These are phyloP conservation scores for Scenedesmus sp. DNA, from an alignment of 163 green algal genomes.

Conservation along the genomic window DNA sequence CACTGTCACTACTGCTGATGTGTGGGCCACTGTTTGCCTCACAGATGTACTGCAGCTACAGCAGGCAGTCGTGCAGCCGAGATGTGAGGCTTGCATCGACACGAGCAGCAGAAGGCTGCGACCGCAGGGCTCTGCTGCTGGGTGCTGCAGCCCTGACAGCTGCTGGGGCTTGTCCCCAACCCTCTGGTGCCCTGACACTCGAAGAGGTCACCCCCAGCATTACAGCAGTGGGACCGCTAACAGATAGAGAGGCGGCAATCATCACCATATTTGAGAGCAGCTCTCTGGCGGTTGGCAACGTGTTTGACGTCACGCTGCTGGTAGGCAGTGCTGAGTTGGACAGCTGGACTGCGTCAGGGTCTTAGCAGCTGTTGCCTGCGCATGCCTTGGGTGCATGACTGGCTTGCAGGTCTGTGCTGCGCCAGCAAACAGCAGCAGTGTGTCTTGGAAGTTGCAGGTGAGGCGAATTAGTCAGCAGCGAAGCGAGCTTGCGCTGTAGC, in stretches of 20 bases:
- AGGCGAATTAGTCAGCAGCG: neutral
- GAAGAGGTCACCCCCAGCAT: slow-evolving; percentile 46
- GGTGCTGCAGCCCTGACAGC: slow-evolving; percentile 24
- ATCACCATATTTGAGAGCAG: slow-evolving; percentile 75
- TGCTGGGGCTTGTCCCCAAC: neutral
- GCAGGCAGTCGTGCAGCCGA: neutral
- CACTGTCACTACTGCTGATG: slow-evolving; percentile 17
- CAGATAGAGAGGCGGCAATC: slow-evolving; percentile 63
- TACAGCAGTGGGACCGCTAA: slow-evolving; percentile 2
- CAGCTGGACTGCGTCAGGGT: neutral
- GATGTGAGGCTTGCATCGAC: neutral
- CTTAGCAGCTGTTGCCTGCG: neutral
- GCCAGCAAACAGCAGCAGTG: neutral
- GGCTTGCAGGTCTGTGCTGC: too few species aligned
- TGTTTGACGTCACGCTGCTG: slow-evolving; percentile 82
- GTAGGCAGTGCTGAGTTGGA: slow-evolving; percentile 47
- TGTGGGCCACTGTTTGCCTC: neutral
- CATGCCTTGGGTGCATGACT: neutral
- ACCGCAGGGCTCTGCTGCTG: neutral
- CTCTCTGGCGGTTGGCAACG: slow-evolving; percentile 74
- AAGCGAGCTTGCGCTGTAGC: neutral
- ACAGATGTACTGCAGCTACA: neutral
- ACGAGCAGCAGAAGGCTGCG: neutral
- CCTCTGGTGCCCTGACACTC: slow-evolving; percentile 15
- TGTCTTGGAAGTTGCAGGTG: too few species aligned